Percentiles rank a stretch among this genome's conserved stretches.
Conservation (phyloP, 2,329 filamentous ascomycete genomes). For the Colletotrichum sp. region DNA sequence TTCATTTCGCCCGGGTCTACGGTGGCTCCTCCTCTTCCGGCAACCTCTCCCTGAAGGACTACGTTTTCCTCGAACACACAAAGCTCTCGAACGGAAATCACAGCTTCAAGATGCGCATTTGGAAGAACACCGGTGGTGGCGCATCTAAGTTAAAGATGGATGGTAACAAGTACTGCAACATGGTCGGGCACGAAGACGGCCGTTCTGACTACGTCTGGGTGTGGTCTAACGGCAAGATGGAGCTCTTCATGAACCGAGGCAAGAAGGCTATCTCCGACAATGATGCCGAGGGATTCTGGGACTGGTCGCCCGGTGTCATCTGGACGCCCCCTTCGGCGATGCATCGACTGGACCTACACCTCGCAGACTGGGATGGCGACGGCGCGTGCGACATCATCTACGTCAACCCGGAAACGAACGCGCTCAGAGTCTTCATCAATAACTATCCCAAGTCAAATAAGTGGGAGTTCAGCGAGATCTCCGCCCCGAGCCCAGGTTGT, state of each 20-base stretch:
- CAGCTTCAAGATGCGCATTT: neutral
- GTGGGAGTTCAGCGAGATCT: neutral
- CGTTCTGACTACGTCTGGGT: neutral
- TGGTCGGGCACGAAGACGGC: neutral
- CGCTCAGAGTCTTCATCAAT: neutral
- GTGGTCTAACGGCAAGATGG: neutral
- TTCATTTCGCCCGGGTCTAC: neutral
- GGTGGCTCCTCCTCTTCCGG: neutral
- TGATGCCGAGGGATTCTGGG: neutral
- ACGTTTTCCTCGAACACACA: neutral
- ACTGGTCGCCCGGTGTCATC: neutral
- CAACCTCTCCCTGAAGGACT: neutral
- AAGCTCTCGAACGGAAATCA: neutral
- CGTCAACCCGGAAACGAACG: neutral
- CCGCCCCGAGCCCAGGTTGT: neutral
- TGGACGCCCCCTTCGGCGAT: neutral
- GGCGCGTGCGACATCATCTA: conserved; percentile 36
- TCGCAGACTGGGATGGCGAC: conserved; percentile 42
- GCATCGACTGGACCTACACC: conserved; percentile 33
- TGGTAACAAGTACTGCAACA: neutral
- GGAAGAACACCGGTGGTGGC: neutral
- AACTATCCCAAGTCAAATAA: neutral
- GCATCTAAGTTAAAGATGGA: neutral
- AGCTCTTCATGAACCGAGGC: conserved; percentile 14
- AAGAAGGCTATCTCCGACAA: conserved; percentile 12